phyloP scores from a whole-genome alignment of 495 filamentous ascomycete genomes.

The Trichoderma asperelloides region DNA sequence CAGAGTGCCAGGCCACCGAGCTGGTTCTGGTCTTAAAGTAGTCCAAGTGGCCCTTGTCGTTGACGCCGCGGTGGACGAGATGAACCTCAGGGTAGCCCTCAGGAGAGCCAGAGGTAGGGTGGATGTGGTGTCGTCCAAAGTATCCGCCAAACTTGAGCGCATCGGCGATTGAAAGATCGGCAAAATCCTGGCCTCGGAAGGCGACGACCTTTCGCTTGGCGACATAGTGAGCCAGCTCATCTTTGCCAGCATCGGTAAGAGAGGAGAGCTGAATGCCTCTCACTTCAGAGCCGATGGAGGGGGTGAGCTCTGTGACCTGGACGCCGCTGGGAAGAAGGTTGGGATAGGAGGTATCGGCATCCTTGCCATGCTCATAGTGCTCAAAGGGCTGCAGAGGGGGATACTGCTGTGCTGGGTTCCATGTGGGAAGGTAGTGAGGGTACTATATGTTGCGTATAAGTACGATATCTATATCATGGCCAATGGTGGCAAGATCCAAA shows the following conservation, averaged over 20 bases:
- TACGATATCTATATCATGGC: neutral
- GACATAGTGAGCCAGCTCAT: constrained; percentile 71
- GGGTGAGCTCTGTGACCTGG: constrained; percentile 51
- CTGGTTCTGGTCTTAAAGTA: constrained; percentile 58
- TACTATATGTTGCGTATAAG: constrained; percentile 45
- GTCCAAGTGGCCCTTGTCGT: constrained; percentile 45
- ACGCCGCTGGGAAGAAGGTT: constrained; percentile 53
- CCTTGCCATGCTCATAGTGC: constrained; percentile 63
- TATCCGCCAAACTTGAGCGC: constrained; percentile 65
- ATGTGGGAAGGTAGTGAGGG: constrained; percentile 69
- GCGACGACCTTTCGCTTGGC: constrained; percentile 73
- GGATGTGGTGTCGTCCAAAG: constrained; percentile 78
- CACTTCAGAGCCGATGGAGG: constrained; percentile 68
- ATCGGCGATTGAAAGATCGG: constrained; percentile 59
- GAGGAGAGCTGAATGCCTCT: constrained; percentile 66
- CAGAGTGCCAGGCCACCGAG: constrained; percentile 72
- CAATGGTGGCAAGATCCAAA: neutral
- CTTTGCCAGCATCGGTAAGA: constrained; percentile 58
- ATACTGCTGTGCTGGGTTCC: constrained; percentile 54
- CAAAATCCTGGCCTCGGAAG: constrained; percentile 73
- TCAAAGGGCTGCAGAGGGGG: constrained; percentile 57
- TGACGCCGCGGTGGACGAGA: constrained; percentile 65
- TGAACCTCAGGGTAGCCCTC: constrained; percentile 66
- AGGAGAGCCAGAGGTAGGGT: constrained; percentile 67
- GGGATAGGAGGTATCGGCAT: constrained; percentile 57